Conservation (phyloP, 148 eudicot genomes). For the Chenopodium formosanum region DNA sequence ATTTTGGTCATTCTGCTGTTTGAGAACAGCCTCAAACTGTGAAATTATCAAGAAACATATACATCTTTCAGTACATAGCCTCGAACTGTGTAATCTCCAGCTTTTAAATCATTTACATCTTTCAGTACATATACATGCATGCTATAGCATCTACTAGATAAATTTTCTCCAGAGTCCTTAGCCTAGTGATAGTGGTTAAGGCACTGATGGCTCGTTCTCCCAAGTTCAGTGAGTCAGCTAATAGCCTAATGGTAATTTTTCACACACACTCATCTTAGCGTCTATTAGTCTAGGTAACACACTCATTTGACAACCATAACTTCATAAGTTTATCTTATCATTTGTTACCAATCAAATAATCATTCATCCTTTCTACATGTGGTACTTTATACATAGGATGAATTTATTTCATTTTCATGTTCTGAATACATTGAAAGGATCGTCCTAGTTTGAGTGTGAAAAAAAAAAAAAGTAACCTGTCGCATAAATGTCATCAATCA, state of each 20-base stretch:
- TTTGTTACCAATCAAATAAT: not conserved
- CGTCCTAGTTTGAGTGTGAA: not conserved
- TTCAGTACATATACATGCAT: not conserved
- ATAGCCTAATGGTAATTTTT: too few relatives aligned
- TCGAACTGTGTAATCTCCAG: not conserved
- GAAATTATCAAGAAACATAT: not conserved
- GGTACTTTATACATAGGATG: not conserved
- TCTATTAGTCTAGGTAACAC: not conserved
- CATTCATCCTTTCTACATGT: not conserved
- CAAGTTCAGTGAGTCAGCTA: not conserved
- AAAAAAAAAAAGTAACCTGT: too few relatives aligned
- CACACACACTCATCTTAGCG: too few relatives aligned
- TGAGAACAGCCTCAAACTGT: constrained; percentile 72
- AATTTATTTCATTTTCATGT: not conserved
- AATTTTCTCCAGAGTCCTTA: not conserved
- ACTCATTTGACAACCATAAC: not conserved
- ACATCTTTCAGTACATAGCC: too few relatives aligned
- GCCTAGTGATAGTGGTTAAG: not conserved
- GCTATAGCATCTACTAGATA: not conserved
- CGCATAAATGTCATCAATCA: too few relatives aligned
- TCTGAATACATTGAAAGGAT: not conserved
- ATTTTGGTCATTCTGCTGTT: constrained; percentile 42
- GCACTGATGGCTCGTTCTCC: not conserved
- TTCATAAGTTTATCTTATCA: too few relatives aligned
- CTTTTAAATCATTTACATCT: constrained; percentile 1